Conservation (phyloP, 2,329 filamentous ascomycete genomes). For the Monilinia vaccinii-corymbosi region DNA sequence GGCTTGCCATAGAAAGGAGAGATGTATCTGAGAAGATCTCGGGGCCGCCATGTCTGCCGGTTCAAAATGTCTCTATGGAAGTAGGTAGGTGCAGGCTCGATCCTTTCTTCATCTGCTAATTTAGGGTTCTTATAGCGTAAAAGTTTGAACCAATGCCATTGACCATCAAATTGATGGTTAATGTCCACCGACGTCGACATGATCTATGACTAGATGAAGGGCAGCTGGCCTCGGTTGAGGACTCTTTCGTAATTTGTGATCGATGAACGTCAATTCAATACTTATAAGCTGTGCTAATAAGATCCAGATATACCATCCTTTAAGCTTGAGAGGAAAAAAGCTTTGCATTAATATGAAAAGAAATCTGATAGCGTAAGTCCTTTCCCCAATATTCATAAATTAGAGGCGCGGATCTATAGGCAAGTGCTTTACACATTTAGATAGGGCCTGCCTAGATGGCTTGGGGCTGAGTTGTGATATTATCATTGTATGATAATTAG, state of each 20-base stretch:
- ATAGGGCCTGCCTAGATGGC: background rate
- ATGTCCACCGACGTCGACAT: constrained; percentile 6
- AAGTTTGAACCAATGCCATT: constrained; percentile 4
- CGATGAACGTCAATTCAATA: background rate
- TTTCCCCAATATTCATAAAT: background rate
- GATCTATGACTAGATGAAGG: background rate
- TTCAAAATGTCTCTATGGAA: constrained; percentile 8
- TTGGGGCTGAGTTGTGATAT: background rate
- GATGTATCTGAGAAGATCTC: constrained; percentile 10
- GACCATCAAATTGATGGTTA: constrained; percentile 8
- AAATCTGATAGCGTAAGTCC: background rate
- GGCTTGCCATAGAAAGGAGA: constrained; percentile 10
- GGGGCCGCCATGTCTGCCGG: constrained; percentile 10
- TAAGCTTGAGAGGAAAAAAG: background rate
- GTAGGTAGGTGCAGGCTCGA: constrained; percentile 2
- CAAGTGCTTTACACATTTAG: background rate
- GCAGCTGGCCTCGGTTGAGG: background rate
- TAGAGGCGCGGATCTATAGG: background rate
- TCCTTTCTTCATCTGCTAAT: constrained; percentile 3
- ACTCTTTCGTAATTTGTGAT: background rate
- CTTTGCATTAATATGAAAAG: background rate
- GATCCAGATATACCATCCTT: background rate
- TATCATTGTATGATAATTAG: background rate
- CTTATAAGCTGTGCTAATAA: background rate
- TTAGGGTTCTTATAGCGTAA: constrained; percentile 6